Conservation (phyloP, 129 eudicot species). For the Silybum marianum region DNA sequence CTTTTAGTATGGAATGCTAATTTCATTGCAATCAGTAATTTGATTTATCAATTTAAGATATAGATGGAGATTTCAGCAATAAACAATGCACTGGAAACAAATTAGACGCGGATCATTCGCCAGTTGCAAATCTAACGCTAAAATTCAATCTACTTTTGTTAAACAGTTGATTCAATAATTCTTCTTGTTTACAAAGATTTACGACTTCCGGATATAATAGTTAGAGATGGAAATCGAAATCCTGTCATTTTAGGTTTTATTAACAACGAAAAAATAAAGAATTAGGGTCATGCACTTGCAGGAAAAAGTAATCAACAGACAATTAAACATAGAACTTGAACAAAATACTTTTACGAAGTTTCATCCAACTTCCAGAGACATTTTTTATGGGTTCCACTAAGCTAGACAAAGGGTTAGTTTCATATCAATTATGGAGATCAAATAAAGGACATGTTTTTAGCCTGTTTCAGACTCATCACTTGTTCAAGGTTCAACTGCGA, state of each 20-base stretch:
- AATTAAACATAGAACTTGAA: not conserved
- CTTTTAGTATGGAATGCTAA: not conserved
- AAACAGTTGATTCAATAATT: not conserved
- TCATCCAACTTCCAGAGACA: not conserved
- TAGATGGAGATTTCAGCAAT: not conserved
- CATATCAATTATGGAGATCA: not conserved
- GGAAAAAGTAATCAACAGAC: not conserved
- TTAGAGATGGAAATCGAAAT: conserved; percentile 1
- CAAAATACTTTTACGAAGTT: not conserved
- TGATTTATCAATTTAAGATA: not conserved
- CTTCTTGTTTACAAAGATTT: not conserved
- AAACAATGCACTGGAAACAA: not conserved
- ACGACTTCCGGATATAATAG: not conserved
- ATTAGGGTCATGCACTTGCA: not conserved
- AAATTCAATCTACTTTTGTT: not conserved
- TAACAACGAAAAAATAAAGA: not conserved
- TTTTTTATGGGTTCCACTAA: not conserved
- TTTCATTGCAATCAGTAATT: not conserved
- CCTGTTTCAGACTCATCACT: not conserved
- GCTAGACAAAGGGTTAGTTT: not conserved
- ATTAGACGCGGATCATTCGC: not conserved
- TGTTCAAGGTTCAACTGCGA: not conserved
- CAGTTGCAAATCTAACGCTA: conserved; percentile 1
- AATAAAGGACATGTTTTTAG: not conserved
- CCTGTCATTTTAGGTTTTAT: not conserved